Base-by-base conservation (phyloP, 2,329 filamentous ascomycete genomes). In the Aspergillus calidoustus region DNA sequence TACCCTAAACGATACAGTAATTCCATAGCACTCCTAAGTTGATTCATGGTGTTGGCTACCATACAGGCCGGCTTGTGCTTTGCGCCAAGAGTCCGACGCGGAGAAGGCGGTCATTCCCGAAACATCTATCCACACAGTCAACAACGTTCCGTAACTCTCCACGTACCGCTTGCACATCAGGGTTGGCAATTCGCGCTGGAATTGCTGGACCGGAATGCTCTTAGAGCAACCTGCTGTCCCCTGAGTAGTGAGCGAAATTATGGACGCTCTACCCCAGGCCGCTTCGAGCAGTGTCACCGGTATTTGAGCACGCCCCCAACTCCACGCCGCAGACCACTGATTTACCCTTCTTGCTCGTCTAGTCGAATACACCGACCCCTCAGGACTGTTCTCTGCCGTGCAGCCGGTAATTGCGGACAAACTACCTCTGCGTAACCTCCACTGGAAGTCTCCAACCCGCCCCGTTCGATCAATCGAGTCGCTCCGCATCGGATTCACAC, bases 351-450 rank as follows among this genome's bases (percentile, higher is more conserved):
- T 50, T 59, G 4, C 54, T 17, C 47, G 48, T 59, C 28, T 52
- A 96, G 93, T 97, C 81, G 93, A 98, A 83, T 99, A 97, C 81
- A 92, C 91, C 81, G 95, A 99, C 80, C 94, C 95, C 57, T 91
- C 92, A 74, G 89, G 91, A 71, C 86, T 98, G 66, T 98, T 94
- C 79, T 88, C 91, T 62, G 85, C 94, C 56, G 82, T 98, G 48
- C 89, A 90, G 11, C 87, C 91, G 3, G 88, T 93, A 61, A 83
- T 99, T 61, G 83, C 91, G 46, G 84, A 90, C 47, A 90, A 91
- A 58, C 84, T 98, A 0, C 95, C 95, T 38, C 84, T 99, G 43
- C 90, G 89, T 66, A 96, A 98, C 72, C 87, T 99, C 50, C 92
- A 98, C 74, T 99, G 95, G 95, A 96, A 98, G 77, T 97, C 95